Conservation (phyloP, 441 rosid genomes). For the Mallotus japonicus region DNA sequence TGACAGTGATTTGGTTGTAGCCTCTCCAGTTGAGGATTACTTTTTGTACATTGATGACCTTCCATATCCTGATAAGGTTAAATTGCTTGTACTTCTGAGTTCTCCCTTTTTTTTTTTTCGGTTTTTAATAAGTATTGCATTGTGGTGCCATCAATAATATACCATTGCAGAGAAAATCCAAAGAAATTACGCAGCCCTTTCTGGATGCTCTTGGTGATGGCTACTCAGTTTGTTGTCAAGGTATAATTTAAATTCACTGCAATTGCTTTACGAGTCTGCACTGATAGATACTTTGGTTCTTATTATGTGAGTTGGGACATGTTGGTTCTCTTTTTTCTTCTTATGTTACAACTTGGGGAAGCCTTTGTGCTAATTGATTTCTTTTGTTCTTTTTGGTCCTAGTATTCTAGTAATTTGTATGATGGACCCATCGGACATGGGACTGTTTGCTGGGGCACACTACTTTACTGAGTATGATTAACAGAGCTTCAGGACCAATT, state of each 20-base stretch:
- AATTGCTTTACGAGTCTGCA: not conserved
- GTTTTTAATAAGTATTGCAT: not conserved
- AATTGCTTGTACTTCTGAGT: conserved; percentile 14
- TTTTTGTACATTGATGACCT: conserved; percentile 77
- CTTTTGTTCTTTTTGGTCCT: not conserved
- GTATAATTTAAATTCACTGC: conserved; percentile 32
- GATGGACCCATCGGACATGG: no score
- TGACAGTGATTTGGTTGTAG: conserved; percentile 90
- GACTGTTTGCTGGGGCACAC: no score
- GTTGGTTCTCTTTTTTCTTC: not conserved
- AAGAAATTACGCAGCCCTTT: conserved; percentile 52
- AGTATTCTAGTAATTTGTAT: not conserved
- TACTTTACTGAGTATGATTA: no score
- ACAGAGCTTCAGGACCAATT: no score
- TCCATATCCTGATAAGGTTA: conserved; percentile 62
- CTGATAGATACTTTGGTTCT: not conserved
- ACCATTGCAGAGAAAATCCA: conserved; percentile 50
- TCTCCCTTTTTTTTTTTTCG: not conserved
- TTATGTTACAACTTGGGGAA: not conserved
- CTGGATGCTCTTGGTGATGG: conserved; percentile 83
- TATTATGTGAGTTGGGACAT: not conserved
- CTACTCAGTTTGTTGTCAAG: conserved; percentile 73
- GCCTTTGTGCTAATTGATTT: not conserved
- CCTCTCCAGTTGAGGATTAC: conserved; percentile 89
- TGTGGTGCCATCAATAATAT: conserved; percentile 1